Evolutionary conservation across 305 asterid genomes (phyloP), one percentile per base, ranked within the genome.

Genomic region (Ilex paraguariensis): DNA sequence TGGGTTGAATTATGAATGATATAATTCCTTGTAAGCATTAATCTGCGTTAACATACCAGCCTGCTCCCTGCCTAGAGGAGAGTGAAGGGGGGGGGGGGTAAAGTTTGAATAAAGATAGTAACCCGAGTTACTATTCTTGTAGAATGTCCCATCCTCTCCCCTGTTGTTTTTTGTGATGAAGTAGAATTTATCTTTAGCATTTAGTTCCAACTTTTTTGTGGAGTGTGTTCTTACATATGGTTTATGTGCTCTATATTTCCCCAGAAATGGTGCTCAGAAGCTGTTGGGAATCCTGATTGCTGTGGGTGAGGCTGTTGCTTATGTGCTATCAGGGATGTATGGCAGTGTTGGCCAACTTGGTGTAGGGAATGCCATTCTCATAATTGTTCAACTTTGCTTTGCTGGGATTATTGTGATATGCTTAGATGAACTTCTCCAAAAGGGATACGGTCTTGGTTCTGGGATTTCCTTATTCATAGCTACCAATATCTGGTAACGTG

Each of bases 211-310:
- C 6, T 46, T 13, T 46, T 46, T 46, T 46, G 52, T 46, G 13
- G n/a, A 16, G 15, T 6, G 11, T 36, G 21, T 52, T 63, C 21
- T 36, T 33, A 33, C 10, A 0, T 44, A 52, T 15, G 33, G 16
- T 53, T 42, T 40, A 0, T 31, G 12, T 64, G 30, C 42, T 15
- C 10, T 14, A 15, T 42, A 2, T 36, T 36, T 36, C 42, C 31
- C 40, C 62, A 70, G 74, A 58, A 70, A 70, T 53, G 74, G 74
- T 51, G 74, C 74, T 9, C 74, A 70, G 65, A 70, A 70, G 69
- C 16, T 70, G 15, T 21, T 70, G 17, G 74, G 74, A 31, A 63
- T 70, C 62, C 66, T 70, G 57, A 70, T 70, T 3, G 69, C 74
- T 1, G 52, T 70, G 58, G 74, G 74, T 42, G 69, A 70, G 61